Evolutionary conservation across 768 basidiomycete genomes (phyloP), one percentile per base, ranked within the genome.

Genomic region (Rhizopogon rudus): DNA sequence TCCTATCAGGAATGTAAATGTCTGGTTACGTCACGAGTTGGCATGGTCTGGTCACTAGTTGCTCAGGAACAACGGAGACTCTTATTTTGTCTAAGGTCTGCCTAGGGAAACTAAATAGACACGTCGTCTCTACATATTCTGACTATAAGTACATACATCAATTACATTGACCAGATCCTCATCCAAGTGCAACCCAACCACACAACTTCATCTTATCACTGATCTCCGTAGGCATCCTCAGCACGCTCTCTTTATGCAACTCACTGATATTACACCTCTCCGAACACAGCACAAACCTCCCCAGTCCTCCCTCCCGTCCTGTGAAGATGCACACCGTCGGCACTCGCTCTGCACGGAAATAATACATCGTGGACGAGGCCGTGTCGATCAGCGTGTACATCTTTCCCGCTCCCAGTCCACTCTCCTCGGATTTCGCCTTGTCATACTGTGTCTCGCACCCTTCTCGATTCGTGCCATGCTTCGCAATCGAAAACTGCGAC

Each of bases 281-380:
- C 40, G 63, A 64, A 46, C 63, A 64, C 39, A 64, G 40, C 35
- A 64, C 63, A 42, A 64, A 64, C 44, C 63, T 37, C 28, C 63
- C 63, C 9, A 64, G 40, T n/a, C 63, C 63, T 3, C 63, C 63
- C 20, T 64, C 63, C n/a, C 63, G 55, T 33, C 63, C 63, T 2
- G 63, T 52, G 17, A 55, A 64, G 20, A 64, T 39, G 25, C 63
- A 63, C 22, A 64, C 63, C 6, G 63, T 64, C 16, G 63, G 63
- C 3, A 63, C 60, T 9, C 41, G 55, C 8, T 43, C 16, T 0
- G 63, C 63, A 4, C 44, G 17, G 40, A 64, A 64, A 44, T 64
- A 64, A 25, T 64, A 64, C 8, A 64, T 31, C 10, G 60, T 57
- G 1, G 40, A 22, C 12, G 63, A 55, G 44, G 6, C 28, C 1